Evolutionary conservation across 2,329 filamentous ascomycete species (phyloP).

Genomic region (Colletotrichum sp.): DNA sequence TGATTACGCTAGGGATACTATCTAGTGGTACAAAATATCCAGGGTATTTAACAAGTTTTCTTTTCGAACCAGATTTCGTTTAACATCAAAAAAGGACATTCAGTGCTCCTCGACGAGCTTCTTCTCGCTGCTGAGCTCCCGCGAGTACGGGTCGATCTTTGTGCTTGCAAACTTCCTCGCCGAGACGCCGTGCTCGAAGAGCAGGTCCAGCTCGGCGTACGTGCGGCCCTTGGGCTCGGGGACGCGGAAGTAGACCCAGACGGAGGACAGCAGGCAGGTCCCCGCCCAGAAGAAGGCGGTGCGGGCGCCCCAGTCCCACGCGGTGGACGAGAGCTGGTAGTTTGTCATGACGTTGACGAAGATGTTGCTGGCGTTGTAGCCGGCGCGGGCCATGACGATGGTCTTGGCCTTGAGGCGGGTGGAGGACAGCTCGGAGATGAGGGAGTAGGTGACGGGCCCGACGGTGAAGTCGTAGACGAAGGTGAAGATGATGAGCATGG

Average conservation of each 20-base stretch:
- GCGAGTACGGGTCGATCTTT: slow-evolving; percentile 40
- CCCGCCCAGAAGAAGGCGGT: slow-evolving; percentile 53
- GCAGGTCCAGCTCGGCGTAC: slow-evolving; percentile 48
- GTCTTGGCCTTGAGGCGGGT: slow-evolving; percentile 60
- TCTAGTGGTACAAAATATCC: not conserved
- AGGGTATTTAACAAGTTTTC: not conserved
- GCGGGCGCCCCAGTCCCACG: slow-evolving; percentile 53
- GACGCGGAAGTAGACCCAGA: slow-evolving; percentile 57
- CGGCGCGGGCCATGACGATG: slow-evolving; percentile 54
- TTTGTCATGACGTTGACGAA: slow-evolving; percentile 55
- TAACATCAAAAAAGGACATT: not conserved
- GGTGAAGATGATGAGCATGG: slow-evolving; percentile 56
- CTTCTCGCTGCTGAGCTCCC: slow-evolving; percentile 12
- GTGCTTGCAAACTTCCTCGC: slow-evolving; percentile 46
- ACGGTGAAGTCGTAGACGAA: slow-evolving; percentile 60
- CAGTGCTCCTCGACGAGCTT: slow-evolving; percentile 8
- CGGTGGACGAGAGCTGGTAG: slow-evolving; percentile 50
- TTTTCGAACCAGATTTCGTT: not conserved
- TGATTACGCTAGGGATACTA: slow-evolving; percentile 4
- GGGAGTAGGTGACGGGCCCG: slow-evolving; percentile 57
- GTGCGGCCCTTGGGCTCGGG: slow-evolving; percentile 58
- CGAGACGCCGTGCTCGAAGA: slow-evolving; percentile 42
- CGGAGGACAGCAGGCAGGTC: slow-evolving; percentile 49
- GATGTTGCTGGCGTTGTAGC: slow-evolving; percentile 55
- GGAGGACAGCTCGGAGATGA: slow-evolving; percentile 58